Evolutionary conservation across 106 monocot genomes (phyloP), one percentile per base, ranked within the genome.

Genomic region (Xerophyta viscosa): DNA sequence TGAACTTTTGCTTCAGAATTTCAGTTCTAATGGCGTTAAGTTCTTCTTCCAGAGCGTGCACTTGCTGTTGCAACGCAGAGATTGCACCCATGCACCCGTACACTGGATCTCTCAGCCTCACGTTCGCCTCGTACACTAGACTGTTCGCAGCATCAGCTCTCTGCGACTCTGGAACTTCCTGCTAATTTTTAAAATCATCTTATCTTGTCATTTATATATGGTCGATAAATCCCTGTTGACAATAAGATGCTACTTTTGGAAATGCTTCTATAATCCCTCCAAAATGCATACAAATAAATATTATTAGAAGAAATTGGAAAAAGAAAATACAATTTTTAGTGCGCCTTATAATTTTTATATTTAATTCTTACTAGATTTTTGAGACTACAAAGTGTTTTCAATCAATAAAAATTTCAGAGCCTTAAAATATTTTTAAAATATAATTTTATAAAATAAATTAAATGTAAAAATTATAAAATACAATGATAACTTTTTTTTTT

Each of bases 191-290:
- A 27, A 64, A 61, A 14, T 17, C 24, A 14, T 19, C 7, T 24
- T 0, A 51, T 13, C 5, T 57, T 69, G 87, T 87, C 92, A 87
- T 58, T 10, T 87, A 80, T 80, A 93, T n/a, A n/a, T n/a, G n/a
- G n/a, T n/a, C n/a, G n/a, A n/a, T n/a, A n/a, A n/a, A n/a, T n/a
- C n/a, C n/a, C n/a, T n/a, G n/a, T n/a, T n/a, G n/a, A n/a, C n/a
- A n/a, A n/a, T n/a, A n/a, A n/a, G n/a, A n/a, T n/a, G n/a, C n/a
- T n/a, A n/a, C n/a, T 71, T 74, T 93, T 93, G 56, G 87, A 87
- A 68, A 93, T 77, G 59, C 84, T 93, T 63, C 93, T 93, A 23
- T 87, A 87, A 24, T 87, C 93, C 83, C 50, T 93, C 88, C 66
- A 84, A 87, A 12, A 93, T 87, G 0, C 80, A 76, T 14, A 80